Evolutionary conservation across 2,329 filamentous ascomycete species (phyloP), one percentile per base, ranked within the genome.

Genomic region (Pseudocercospora crystallina): DNA sequence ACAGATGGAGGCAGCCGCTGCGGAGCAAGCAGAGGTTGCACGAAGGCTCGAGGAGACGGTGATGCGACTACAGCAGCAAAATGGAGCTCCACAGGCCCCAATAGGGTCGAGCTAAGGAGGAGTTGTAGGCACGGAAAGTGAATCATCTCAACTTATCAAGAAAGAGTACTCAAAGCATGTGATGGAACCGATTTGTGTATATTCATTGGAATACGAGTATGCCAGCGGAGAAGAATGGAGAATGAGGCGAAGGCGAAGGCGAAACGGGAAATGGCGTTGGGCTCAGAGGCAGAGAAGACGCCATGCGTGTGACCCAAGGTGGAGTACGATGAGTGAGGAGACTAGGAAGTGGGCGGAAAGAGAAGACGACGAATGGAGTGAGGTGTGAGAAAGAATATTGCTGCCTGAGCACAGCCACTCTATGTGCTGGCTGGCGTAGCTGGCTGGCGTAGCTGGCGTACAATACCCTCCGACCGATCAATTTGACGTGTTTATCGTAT

Each of bases 1-100:
- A 8, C 49, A 54, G 39, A 33, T 65, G 45, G 59, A 65, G 49
- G 47, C 49, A 30, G 54, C 49, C n/a, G 42, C 42, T 29, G 36
- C 35, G 2, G 29, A 44, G 39, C 41, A 47, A 17, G 50, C 41
- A n/a, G 46, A 53, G 15, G 36, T 43, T 31, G 29, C 43, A 30
- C 48, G 50, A n/a, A 40, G 30, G 4, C 43, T 55, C 10, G 43
- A 55, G 36, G 49, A 47, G n/a, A 51, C 48, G 8, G 45, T 52
- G 20, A 47, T 35, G 47, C 46, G 50, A 40, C 44, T 51, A 38
- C 45, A 52, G 26, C 48, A 55, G 48, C 41, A 47, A 20, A 40
- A 34, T 7, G 35, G 42, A 26, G 20, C 20, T 26, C 20, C 20
- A 7, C 20, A 26, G 20, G 20, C 20, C 20, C 20, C 20, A 26